phyloP scores from a whole-genome alignment of 148 eudicot species.

The Amaranthus cruentus region DNA sequence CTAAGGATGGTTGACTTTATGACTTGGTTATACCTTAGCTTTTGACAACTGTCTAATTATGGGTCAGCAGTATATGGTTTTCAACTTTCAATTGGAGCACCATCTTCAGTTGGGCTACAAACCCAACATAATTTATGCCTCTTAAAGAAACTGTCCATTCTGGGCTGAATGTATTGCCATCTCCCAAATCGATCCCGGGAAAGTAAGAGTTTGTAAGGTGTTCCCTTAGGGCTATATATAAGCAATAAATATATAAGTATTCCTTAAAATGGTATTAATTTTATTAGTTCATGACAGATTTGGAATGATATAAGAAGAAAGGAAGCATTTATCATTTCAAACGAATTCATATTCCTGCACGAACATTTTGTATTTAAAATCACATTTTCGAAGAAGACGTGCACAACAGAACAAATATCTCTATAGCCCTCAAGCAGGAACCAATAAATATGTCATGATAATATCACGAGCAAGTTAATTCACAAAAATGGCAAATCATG shows the following conservation, averaged over 20 bases:
- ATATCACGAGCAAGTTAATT: background rate
- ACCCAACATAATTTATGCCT: background rate
- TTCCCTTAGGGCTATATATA: too few relatives aligned
- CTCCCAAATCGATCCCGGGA: background rate
- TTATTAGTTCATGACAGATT: background rate
- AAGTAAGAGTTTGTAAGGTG: too few relatives aligned
- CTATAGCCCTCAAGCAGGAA: background rate
- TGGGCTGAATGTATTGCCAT: background rate
- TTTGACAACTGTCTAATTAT: conserved; percentile 14
- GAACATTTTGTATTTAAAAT: conserved; percentile 12
- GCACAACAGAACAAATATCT: background rate
- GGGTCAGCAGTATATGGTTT: conserved; percentile 11
- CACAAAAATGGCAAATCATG: background rate
- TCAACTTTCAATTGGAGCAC: background rate
- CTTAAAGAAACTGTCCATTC: background rate
- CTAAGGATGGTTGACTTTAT: conserved; percentile 24
- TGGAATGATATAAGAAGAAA: background rate
- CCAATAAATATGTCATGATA: background rate
- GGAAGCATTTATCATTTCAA: background rate
- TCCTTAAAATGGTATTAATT: too few relatives aligned
- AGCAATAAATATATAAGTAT: too few relatives aligned
- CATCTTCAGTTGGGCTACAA: background rate
- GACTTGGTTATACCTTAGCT: conserved; percentile 16
- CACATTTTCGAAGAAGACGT: background rate
- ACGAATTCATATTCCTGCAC: background rate